Evolutionary conservation across 305 asterid species (phyloP).

Genomic region (Fraxinus nigra): DNA sequence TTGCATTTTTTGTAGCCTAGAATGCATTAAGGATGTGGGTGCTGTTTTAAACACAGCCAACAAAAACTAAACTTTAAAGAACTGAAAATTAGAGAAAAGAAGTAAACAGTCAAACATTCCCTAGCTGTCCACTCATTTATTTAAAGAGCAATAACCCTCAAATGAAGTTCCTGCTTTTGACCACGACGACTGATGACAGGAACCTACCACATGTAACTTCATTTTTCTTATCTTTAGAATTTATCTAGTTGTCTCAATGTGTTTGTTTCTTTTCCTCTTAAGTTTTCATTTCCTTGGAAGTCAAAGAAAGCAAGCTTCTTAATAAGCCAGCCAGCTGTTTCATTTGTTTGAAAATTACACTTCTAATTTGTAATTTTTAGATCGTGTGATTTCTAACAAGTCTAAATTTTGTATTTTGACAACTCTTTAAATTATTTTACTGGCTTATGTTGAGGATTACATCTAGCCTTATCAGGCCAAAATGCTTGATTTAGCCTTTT

Average conservation of each 20-base stretch:
- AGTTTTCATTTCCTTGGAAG: neutral
- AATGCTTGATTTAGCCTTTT: neutral
- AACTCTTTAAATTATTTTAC: neutral
- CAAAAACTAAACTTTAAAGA: neutral
- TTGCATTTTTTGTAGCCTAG: neutral
- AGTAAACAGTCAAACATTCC: neutral
- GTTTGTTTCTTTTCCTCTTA: neutral
- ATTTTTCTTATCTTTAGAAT: neutral
- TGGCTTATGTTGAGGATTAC: neutral
- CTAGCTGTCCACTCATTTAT: neutral
- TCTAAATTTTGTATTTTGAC: neutral
- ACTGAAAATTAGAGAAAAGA: neutral
- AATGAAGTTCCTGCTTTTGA: neutral
- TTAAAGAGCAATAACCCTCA: neutral
- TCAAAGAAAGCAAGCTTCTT: neutral
- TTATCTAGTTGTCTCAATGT: neutral
- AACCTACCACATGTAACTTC: neutral
- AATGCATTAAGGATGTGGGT: neutral
- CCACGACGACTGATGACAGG: neutral
- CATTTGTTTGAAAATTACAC: neutral
- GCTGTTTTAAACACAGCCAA: neutral
- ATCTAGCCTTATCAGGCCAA: neutral
- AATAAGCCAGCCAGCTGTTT: neutral
- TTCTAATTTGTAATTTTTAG: neutral
- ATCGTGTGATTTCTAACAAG: neutral